Base-by-base conservation (phyloP, 192 early-diverging fungal genomes). In the Kickxella alabastrina region DNA sequence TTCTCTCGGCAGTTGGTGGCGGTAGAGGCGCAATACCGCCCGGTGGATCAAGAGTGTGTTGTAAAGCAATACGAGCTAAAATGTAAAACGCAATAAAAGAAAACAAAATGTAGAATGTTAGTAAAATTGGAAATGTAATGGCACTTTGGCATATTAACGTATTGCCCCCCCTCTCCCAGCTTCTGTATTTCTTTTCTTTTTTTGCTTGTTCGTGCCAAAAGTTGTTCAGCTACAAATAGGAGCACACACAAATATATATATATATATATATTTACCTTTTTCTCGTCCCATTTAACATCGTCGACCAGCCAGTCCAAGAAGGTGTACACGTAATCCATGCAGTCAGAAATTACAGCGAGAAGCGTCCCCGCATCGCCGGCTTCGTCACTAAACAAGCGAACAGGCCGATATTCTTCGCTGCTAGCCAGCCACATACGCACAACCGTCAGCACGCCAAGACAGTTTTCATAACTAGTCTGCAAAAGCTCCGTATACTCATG, bases 321-420 rank as follows among this genome's bases (percentile, higher is more conserved):
- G 6, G 28, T 18, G 22, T 74, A 59, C 2, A 67, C 56, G 18
- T 58, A 37, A 1, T 48, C 49, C 21, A 66, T 15, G 23, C 67
- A 74, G 18, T 48, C 59, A 2, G 44, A 10, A 25, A 74, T 32
- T 6, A 49, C 45, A 6, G 9, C 23, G 13, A 31, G n/a, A 3
- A 62, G 38, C 6, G 34, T 23, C 7, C 29, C 14, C 0, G 12
- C 32, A 32, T 28, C 31, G 13, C 52, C 15, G 25, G 36, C 34
- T 2, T 32, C 24, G 14, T 37, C 18, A 0, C 32, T 10, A 10
- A 52, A 22, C 25, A 75, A 34, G 46, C 67, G 64, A 2, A 46
- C 38, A 5, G 71, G 71, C 14, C 64, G 64, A 43, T 75, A 53
- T 32, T 62, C 64, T 25, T 67, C 64, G 34, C 59, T 67, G 51